These are phyloP conservation scores for Mariannaea sp. DNA, from an alignment of 2,329 filamentous ascomycete species.

Conservation along the genomic window DNA sequence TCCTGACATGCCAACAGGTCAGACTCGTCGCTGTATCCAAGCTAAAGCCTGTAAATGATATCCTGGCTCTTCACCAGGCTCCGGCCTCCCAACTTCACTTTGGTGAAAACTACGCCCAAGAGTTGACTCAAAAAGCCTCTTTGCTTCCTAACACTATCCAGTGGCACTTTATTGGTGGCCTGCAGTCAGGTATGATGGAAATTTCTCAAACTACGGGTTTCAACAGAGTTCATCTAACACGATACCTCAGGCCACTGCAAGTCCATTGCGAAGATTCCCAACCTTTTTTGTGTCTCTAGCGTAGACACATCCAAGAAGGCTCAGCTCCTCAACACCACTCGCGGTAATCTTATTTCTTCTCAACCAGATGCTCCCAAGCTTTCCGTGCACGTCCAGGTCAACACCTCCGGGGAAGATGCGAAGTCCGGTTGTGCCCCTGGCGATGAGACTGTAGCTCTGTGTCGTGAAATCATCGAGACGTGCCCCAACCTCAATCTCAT, in stretches of 20 bases:
- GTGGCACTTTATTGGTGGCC: conserved; percentile 96
- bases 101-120: conserved; percentile 95
- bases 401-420: conserved; percentile 84
- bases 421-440: conserved; percentile 83
- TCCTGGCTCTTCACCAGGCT: conserved; percentile 77
- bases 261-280: conserved; percentile 81
- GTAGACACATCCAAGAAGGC: conserved; percentile 91
- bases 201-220: neutral
- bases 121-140: conserved; percentile 83
- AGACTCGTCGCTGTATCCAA: conserved; percentile 95
- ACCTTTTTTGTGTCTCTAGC: conserved; percentile 89
- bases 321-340: conserved; percentile 75
- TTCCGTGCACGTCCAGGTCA: conserved; percentile 88
- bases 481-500: conserved; percentile 76
- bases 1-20: conserved; percentile 54
- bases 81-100: conserved; percentile 73
- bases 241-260: conserved; percentile 77
- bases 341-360: conserved; percentile 59
- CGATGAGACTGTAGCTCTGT: conserved; percentile 65
- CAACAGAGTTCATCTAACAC: conserved; percentile 10
- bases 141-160: conserved; percentile 76
- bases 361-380: conserved; percentile 54
- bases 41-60: conserved; percentile 89
- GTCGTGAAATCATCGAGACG: conserved; percentile 68
- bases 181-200: conserved; percentile 69